These are phyloP conservation scores for Chrysoporthe cubensis DNA, from an alignment of 2,329 filamentous ascomycete species.

Conservation along the genomic window DNA sequence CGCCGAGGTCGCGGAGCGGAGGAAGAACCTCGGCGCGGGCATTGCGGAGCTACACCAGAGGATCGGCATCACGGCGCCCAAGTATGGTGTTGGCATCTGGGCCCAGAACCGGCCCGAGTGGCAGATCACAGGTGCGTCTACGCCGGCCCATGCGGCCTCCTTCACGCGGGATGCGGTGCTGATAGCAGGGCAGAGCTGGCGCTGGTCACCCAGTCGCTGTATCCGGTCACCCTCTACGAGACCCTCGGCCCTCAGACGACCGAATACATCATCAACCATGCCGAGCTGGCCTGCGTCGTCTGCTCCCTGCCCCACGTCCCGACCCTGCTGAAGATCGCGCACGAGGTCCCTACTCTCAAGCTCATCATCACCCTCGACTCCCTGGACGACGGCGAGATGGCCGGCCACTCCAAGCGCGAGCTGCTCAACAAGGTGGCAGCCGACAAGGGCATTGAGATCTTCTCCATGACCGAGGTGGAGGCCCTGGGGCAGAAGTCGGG, in stretches of 20 bases:
- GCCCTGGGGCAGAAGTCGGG: constrained; percentile 73
- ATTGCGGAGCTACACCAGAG: constrained; percentile 80
- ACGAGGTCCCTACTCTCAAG: constrained; percentile 80
- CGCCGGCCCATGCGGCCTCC: not conserved
- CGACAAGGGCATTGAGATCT: constrained; percentile 76
- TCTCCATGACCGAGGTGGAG: constrained; percentile 81
- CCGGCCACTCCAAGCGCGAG: constrained; percentile 77
- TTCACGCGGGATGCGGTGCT: not conserved
- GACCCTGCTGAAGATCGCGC: constrained; percentile 75
- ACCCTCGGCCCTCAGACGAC: constrained; percentile 89
- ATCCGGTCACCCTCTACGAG: constrained; percentile 92
- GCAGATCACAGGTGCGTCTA: constrained; percentile 72
- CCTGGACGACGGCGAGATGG: constrained; percentile 76
- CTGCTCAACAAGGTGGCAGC: constrained; percentile 76
- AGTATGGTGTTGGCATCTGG: constrained; percentile 82
- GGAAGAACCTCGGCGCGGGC: constrained; percentile 84
- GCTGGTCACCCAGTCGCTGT: constrained; percentile 84
- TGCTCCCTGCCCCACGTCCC: constrained; percentile 82
- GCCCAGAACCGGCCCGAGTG: constrained; percentile 87
- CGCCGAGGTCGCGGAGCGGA: constrained; percentile 74
- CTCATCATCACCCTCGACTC: constrained; percentile 86
- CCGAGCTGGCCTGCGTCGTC: constrained; percentile 73
- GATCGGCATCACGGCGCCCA: constrained; percentile 66
- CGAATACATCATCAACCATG: constrained; percentile 95
- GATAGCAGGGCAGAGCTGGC: constrained; percentile 67